These are phyloP conservation scores for Gonium pectorale DNA, from an alignment of 139 green algal species.

Conservation along the genomic window DNA sequence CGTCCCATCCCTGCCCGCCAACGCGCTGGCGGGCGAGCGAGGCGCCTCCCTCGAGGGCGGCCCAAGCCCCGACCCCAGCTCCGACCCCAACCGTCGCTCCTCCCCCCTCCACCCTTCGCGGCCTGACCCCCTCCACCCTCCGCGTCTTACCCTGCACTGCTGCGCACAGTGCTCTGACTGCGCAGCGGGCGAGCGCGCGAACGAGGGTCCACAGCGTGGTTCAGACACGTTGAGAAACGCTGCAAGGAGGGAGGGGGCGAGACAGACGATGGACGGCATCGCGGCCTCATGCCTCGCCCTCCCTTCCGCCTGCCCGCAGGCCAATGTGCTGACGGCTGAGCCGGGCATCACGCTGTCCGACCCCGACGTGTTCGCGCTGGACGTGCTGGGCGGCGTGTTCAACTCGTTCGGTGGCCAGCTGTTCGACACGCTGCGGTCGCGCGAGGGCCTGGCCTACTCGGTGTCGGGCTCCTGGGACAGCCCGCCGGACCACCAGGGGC, in stretches of 20 bases:
- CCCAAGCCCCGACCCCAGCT: too few species aligned
- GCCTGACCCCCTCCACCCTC: too few species aligned
- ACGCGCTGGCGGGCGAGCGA: too few species aligned
- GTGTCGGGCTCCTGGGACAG: conserved; percentile 76
- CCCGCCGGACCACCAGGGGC: conserved; percentile 76
- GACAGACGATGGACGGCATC: neutral
- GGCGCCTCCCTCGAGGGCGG: too few species aligned
- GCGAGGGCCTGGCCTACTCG: conserved; percentile 84
- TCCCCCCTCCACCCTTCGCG: too few species aligned
- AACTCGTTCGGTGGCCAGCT: conserved; percentile 87
- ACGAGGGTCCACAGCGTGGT: too few species aligned
- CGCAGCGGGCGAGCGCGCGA: too few species aligned
- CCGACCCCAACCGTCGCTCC: too few species aligned
- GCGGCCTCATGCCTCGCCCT: neutral
- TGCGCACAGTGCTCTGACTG: too few species aligned
- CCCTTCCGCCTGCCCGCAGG: conserved; percentile 36
- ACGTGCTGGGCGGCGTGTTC: conserved; percentile 73
- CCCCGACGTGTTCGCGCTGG: conserved; percentile 71
- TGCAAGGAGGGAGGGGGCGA: neutral
- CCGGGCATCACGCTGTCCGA: conserved; percentile 73
- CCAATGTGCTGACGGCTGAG: conserved; percentile 70
- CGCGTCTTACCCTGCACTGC: too few species aligned
- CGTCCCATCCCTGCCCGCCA: too few species aligned
- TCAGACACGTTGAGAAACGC: neutral
- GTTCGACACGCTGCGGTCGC: conserved; percentile 80